Base-by-base conservation (phyloP, 2,329 filamentous ascomycete genomes). In the Aspergillus awamori region DNA sequence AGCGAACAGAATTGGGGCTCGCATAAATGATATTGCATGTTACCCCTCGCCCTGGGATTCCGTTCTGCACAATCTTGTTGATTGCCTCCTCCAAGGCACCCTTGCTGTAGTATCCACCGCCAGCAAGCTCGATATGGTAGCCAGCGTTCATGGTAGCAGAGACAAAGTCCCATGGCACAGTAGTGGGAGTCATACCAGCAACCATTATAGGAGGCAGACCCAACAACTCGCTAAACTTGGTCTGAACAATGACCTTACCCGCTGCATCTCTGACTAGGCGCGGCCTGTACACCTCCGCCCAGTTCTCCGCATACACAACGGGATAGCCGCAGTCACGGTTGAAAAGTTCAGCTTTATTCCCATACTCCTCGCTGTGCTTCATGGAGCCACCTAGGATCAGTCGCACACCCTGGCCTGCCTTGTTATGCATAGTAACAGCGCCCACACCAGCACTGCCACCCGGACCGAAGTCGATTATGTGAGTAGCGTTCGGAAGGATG, bases 381-480 rank as follows among this genome's bases (percentile, higher is more conserved):
- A 51, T 51, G 7, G 47, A 33, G n/a, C 26, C 15, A 20, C 47
- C 51, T 0, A 74, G 57, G 41, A 76, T 69, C n/a, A 72, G 66
- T 11, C 72, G 68, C 5, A 71, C 67, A 2, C 74, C 74, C n/a
- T 67, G 66, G 2, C 75, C 75, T 22, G 71, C 66, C 45, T 74
- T 72, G 24, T 66, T 68, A 36, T 66, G 57, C 61, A 67, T 66
- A 13, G 70, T 71, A 2, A 76, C 61, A 20, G 59, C 64, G 17
- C 73, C 72, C 36, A 74, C 66, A 20, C 74, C 72, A n/a, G 67
- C 64, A 22, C 54, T 62, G 22, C 67, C 65, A 3, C 72, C 73
- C 22, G 72, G 71, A 10, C 73, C 74, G 53, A 77, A 74, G 59
- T 71, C 73, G 0, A 77, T 47, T 26, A 77, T 73, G 47, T 76